Base-by-base conservation (phyloP, 352 stramenopile species). In the Phytopythium delawarense region DNA sequence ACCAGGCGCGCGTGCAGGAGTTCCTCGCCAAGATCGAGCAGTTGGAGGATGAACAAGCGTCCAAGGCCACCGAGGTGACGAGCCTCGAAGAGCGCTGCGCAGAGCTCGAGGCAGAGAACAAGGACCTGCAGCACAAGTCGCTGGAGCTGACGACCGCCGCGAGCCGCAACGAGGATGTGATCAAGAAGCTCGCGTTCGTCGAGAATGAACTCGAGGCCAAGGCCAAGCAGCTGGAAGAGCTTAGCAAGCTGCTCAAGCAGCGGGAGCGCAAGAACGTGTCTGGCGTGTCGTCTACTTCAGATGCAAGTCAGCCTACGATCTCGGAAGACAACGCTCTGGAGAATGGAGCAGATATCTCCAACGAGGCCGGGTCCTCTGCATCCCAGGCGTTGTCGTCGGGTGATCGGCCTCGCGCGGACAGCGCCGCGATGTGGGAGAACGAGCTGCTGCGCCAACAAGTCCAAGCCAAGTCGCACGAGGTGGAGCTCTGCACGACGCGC, bases 381-480 rank as follows among this genome's bases (percentile, higher is more conserved):
- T 23, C 40, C 16, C 40, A 46, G 40, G 2, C 40, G 40, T 11
- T 12, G 40, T 21, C 40, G 1, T 20, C 56, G 4, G 7, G 11
- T 7, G 67, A 67, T 16, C 37, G 59, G 60, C 61, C 48, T 48
- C 63, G 64, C 20, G 66, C 58, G 4, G 63, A 66, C 30, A 80
- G 66, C 18, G 49, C 61, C 6, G 57, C 34, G 21, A 18, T 67
- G 30, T 49, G 80, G 6, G 74, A 82, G 53, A 91, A 77, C 34
- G 75, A 87, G 48, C 67, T 89, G 39, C 59, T 91, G 4, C 73
- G 62, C 34, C 81, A 88, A 28, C 78, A 91, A 49, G 63, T 91
- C 13, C 52, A 57, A 20, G 73, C 78, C 20, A 86, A 84, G 49
- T 54, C 73, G 4, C 65, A 74, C 46, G 81, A 88, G 56, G 54